phyloP scores from a whole-genome alignment of 345 rosid genomes.

The Lepidium didymum region DNA sequence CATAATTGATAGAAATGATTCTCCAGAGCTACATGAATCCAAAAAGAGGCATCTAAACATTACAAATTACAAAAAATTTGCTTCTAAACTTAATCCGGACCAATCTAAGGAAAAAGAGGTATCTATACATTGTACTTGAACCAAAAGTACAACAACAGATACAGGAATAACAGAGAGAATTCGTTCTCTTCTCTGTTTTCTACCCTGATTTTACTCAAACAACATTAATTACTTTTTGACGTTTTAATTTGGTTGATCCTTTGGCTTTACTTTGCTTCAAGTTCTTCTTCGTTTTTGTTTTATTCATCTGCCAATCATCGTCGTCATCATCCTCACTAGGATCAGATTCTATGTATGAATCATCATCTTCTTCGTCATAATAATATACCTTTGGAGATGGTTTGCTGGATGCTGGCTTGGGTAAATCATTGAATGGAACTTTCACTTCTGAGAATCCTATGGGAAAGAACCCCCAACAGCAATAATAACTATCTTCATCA shows the following conservation, averaged over 20 bases:
- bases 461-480: constrained; percentile 82
- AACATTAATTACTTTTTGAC: constrained; percentile 29
- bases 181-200: background rate
- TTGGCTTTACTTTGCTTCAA: constrained; percentile 34
- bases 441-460: constrained; percentile 47
- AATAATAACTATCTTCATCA: constrained; percentile 49
- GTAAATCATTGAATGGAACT: background rate
- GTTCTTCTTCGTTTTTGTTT: constrained; percentile 32
- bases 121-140: too few relatives aligned
- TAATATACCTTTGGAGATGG: constrained; percentile 36
- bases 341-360: constrained; percentile 45
- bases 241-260: constrained; percentile 34
- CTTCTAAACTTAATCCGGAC: too few relatives aligned
- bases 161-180: constrained; percentile 3
- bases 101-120: too few relatives aligned
- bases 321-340: constrained; percentile 44
- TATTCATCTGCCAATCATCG: constrained; percentile 35
- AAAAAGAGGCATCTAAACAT: too few relatives aligned
- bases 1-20: too few relatives aligned
- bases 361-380: constrained; percentile 36
- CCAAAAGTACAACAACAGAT: constrained; percentile 19
- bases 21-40: too few relatives aligned
- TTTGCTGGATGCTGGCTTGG: constrained; percentile 29
- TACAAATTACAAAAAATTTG: too few relatives aligned
- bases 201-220: background rate